Base-by-base conservation (phyloP, 768 basidiomycete genomes). In the Kwoniella europaea region DNA sequence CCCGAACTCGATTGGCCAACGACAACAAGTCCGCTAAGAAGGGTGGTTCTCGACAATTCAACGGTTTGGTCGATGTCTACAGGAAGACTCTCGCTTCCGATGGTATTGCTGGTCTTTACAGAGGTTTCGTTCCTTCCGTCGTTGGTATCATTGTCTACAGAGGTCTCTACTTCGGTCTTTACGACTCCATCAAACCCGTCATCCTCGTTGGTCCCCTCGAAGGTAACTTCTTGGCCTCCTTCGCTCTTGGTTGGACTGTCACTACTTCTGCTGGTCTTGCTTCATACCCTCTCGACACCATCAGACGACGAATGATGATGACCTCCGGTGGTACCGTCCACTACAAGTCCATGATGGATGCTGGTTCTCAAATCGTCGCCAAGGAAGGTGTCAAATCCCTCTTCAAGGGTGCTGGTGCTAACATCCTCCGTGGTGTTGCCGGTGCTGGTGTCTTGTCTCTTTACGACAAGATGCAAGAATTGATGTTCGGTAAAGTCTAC, bases 231-330 rank as follows among this genome's bases (percentile, higher is more conserved):
- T 84, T 96, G 66, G 97, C 94, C 74, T 98, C 97, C 63, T 99
- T 98, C 90, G 83, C 87, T 80, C 93, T 98, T 82, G 95, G 96
- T 81, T 98, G 96, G 96, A 93, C 92, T 90, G 96, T 98, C 83
- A 99, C 97, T 81, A 94, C 93, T 82, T 94, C 93, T 90, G 94
- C 96, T 86, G 96, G 96, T 89, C 92, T 98, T 86, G 95, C 95
- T 84, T 98, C 97, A 16, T 80, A 85, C 77, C 79, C 80, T 22
- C 80, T 78, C 13, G 83, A 75, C 79, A 95, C 86, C 71, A 86
- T 86, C 83, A 84, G 96, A 91, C 95, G 97, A 91, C 94, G 97
- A 79, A 99, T 99, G 97, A 99, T 99, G 97, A 98, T 98, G 96
- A 98, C 97, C 46, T 98, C 96, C 24, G 97, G 96, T 79, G 91